These are phyloP conservation scores for Pseudogymnoascus sp. DNA, from an alignment of 2,329 filamentous ascomycete genomes.

Conservation along the genomic window DNA sequence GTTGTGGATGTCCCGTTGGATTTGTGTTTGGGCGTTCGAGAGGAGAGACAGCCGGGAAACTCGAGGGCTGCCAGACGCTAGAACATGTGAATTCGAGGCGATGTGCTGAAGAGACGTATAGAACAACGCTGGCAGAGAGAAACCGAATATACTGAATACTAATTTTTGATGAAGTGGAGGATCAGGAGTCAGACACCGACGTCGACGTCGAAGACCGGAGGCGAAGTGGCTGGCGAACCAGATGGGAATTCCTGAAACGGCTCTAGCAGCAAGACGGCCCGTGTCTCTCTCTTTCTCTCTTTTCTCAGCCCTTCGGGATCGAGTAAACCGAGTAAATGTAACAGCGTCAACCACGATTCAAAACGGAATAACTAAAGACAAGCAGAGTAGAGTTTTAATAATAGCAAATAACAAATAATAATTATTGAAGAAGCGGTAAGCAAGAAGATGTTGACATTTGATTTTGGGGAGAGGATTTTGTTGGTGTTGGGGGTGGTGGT, in stretches of 20 bases:
- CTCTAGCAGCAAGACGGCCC: conserved; percentile 5
- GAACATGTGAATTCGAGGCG: background rate
- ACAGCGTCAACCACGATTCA: background rate
- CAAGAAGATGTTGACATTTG: background rate
- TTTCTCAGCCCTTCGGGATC: background rate
- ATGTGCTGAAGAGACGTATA: background rate
- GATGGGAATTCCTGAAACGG: conserved; percentile 8
- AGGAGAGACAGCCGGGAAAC: background rate
- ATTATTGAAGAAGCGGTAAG: background rate
- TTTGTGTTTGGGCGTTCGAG: conserved; percentile 4
- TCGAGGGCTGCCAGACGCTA: conserved; percentile 2
- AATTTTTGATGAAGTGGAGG: background rate
- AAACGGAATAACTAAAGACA: background rate
- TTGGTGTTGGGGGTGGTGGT: background rate
- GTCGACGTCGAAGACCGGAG: conserved; percentile 4
- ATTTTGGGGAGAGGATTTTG: background rate
- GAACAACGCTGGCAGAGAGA: conserved; percentile 1
- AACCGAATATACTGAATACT: conserved; percentile 7
- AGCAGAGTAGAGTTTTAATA: background rate
- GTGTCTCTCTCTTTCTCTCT: background rate
- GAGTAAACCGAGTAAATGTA: background rate
- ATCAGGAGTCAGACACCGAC: conserved; percentile 4
- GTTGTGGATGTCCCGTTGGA: background rate
- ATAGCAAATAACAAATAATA: background rate
- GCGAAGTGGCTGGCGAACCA: conserved; percentile 7